A percentile compares a stretch with the other conserved stretches of the same genome.
Evolutionary conservation across 164 flowering plant species (phyloP).

Genomic region (Magnolia officinalis): DNA sequence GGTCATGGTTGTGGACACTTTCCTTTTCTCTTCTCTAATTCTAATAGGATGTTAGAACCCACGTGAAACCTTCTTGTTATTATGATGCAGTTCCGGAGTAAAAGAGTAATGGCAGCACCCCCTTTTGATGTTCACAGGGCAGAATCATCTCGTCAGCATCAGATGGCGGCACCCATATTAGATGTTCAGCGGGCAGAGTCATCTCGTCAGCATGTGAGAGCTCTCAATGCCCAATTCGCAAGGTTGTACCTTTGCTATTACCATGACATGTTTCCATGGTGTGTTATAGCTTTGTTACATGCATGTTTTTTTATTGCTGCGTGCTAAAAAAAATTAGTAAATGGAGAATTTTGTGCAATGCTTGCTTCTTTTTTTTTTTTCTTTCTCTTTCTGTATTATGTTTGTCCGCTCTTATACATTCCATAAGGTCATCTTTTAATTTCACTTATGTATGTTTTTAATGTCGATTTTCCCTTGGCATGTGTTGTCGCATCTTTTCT

Average conservation of each 20-base stretch:
- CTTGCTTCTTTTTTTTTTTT: neutral
- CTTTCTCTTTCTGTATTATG: neutral
- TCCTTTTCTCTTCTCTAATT: neutral
- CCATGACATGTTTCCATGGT: neutral
- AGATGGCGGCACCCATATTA: slow-evolving; percentile 45
- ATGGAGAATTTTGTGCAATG: no score
- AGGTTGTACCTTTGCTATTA: slow-evolving; percentile 39
- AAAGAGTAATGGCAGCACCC: slow-evolving; percentile 49
- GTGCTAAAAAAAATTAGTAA: neutral
- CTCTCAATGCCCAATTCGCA: slow-evolving; percentile 90
- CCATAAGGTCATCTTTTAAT: neutral
- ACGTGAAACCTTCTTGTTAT: slow-evolving; percentile 1
- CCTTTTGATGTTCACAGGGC: slow-evolving; percentile 43
- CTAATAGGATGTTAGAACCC: neutral
- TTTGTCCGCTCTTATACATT: neutral
- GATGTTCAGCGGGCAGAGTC: slow-evolving; percentile 47
- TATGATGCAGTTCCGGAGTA: slow-evolving; percentile 55
- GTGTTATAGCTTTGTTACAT: neutral
- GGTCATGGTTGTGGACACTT: neutral
- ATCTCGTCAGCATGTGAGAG: slow-evolving; percentile 81
- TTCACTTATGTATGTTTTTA: neutral
- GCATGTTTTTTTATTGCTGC: neutral
- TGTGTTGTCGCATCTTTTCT: no score
- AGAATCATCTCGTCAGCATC: slow-evolving; percentile 57
- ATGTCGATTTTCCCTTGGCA: neutral